Evolutionary conservation across 306 rosid species (phyloP).

Genomic region (Quillaja saponaria): DNA sequence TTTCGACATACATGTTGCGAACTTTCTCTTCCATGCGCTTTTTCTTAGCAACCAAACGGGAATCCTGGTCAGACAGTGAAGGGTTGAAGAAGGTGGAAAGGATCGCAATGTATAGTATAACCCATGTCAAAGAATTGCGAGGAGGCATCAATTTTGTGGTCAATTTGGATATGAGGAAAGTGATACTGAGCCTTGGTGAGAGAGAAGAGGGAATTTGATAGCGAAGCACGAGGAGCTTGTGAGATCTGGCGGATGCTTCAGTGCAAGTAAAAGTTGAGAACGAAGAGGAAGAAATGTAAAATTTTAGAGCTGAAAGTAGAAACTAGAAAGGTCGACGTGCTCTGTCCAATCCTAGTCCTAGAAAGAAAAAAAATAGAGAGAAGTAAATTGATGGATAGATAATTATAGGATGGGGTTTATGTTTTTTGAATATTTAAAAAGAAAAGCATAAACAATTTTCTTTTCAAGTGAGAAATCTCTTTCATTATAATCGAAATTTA

Average conservation of each 20-base stretch:
- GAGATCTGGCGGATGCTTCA: constrained; percentile 15
- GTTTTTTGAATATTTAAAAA: too few species aligned
- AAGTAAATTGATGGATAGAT: too few species aligned
- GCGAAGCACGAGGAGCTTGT: constrained; percentile 8
- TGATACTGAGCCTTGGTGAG: constrained; percentile 13
- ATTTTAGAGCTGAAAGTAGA: too few species aligned
- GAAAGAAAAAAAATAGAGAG: too few species aligned
- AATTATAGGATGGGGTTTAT: too few species aligned
- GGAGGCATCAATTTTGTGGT: constrained; percentile 32
- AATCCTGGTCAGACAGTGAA: constrained; percentile 37
- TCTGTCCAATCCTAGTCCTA: too few species aligned
- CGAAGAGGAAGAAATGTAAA: too few species aligned
- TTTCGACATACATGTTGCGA: constrained; percentile 63
- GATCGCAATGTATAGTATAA: constrained; percentile 49
- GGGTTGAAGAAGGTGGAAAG: constrained; percentile 34
- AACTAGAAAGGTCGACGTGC: too few species aligned
- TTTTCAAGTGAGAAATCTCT: too few species aligned
- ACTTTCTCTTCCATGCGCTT: constrained; percentile 83
- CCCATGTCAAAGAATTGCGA: constrained; percentile 44
- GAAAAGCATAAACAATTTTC: too few species aligned
- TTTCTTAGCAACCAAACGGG: constrained; percentile 58
- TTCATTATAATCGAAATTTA: too few species aligned
- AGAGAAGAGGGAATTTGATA: constrained; percentile 10
- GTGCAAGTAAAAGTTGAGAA: not conserved
- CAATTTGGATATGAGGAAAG: constrained; percentile 20